Conservation (phyloP, 371 early-diverging fungal species). For the Mortierella sp. region DNA sequence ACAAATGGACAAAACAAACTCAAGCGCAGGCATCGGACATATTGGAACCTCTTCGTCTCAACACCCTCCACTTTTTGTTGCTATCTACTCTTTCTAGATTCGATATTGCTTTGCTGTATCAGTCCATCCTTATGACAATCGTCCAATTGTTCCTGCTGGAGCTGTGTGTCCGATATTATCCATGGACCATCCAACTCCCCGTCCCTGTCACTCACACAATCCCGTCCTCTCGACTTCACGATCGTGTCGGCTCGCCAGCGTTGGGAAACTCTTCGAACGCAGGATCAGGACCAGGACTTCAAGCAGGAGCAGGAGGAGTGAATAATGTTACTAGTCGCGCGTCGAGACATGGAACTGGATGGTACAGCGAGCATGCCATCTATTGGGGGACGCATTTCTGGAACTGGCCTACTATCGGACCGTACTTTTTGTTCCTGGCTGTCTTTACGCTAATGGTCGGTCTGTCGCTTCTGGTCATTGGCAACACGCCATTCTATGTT, state of each 20-base stretch:
- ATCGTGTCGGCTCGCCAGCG: slow-evolving; percentile 6
- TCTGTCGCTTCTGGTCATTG: slow-evolving; percentile 45
- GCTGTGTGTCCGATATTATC: slow-evolving; percentile 59
- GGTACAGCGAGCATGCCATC: slow-evolving; percentile 41
- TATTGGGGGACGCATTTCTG: slow-evolving; percentile 43
- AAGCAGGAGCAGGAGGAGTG: background rate
- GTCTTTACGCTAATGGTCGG: slow-evolving; percentile 38
- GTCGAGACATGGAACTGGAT: slow-evolving; percentile 40
- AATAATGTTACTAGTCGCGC: slow-evolving; percentile 30
- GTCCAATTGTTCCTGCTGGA: slow-evolving; percentile 70
- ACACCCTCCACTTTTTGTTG: background rate
- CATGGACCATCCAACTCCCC: slow-evolving; percentile 55
- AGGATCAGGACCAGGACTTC: background rate
- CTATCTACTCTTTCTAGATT: slow-evolving; percentile 54
- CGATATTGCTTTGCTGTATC: slow-evolving; percentile 68
- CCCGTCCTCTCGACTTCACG: slow-evolving; percentile 17
- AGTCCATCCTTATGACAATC: slow-evolving; percentile 72
- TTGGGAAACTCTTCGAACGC: slow-evolving; percentile 4
- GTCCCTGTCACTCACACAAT: slow-evolving; percentile 41
- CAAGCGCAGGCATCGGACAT: background rate
- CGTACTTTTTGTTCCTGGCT: slow-evolving; percentile 44
- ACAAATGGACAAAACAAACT: background rate
- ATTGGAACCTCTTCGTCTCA: background rate
- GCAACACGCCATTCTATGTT: slow-evolving; percentile 59
- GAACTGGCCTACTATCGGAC: slow-evolving; percentile 54